A percentile compares a stretch with the other conserved stretches of the same genome.
Conservation (phyloP, 225 moss, liverwort and hornwort genomes). For the Anthoceros angustus region DNA sequence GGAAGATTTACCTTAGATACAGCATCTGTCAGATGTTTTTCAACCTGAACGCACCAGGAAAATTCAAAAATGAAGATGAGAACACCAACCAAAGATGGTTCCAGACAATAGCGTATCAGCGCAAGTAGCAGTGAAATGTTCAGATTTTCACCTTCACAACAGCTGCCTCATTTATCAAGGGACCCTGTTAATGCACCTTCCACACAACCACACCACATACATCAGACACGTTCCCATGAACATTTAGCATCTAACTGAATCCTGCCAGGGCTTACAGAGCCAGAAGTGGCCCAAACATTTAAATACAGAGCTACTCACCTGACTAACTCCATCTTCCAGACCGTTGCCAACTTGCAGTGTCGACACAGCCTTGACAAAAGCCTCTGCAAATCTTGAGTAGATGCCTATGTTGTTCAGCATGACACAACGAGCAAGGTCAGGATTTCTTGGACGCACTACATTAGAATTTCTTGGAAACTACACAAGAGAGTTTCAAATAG, state of each 20-base stretch:
- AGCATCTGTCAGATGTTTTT: conserved; percentile 76
- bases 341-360: conserved; percentile 75
- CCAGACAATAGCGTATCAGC: no score
- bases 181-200: conserved; percentile 43
- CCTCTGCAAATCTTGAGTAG: conserved; percentile 71
- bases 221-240: no score
- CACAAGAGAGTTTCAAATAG: neutral
- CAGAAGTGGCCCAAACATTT: neutral
- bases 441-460: neutral
- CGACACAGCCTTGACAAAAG: conserved; percentile 59
- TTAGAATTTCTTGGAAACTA: neutral
- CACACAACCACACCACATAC: neutral
- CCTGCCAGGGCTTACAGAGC: neutral
- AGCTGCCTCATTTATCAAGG: conserved; percentile 67
- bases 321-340: conserved; percentile 62
- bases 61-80: neutral
- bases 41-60: conserved; percentile 34
- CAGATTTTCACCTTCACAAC: conserved; percentile 43
- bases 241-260: neutral
- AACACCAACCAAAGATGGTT: no score
- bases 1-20: conserved; percentile 51
- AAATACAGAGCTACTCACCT: conserved; percentile 23
- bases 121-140: no score
- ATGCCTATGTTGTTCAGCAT: conserved; percentile 32
- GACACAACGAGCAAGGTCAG: conserved; percentile 6